phyloP scores from a whole-genome alignment of 1,284 basidiomycete species.

The Fomitopsis betulina region DNA sequence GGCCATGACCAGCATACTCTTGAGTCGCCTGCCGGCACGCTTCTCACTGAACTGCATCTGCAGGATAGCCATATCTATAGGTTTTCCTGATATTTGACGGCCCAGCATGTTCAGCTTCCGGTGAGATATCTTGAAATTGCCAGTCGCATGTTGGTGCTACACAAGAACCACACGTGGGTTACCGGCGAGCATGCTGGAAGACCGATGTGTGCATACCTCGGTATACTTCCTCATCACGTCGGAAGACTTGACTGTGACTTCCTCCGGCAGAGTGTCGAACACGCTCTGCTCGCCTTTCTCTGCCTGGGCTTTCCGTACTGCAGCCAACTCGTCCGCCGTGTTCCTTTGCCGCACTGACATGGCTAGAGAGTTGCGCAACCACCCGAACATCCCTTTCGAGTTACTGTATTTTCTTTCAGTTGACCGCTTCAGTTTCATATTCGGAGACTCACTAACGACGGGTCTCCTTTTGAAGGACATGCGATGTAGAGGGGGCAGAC shows the following conservation, averaged over 20 bases:
- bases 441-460: conserved; percentile 36
- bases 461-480: conserved; percentile 29
- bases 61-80: conserved; percentile 91
- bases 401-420: conserved; percentile 17
- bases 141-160: conserved; percentile 88
- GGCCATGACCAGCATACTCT: conserved; percentile 85
- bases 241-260: conserved; percentile 20
- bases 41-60: conserved; percentile 97
- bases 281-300: conserved; percentile 50
- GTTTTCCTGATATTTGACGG: conserved; percentile 83
- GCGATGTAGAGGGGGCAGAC: conserved; percentile 24
- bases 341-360: conserved; percentile 44
- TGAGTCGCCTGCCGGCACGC: conserved; percentile 79
- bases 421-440: background rate
- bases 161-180: background rate
- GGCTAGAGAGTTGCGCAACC: conserved; percentile 57
- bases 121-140: conserved; percentile 89
- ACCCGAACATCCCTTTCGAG: conserved; percentile 49
- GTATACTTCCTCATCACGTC: conserved; percentile 25
- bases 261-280: conserved; percentile 42
- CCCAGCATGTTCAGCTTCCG: conserved; percentile 90
- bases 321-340: conserved; percentile 43
- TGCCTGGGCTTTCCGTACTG: conserved; percentile 47
- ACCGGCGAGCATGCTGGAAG: background rate
- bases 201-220: conserved; percentile 21